A percentile compares a stretch with the other conserved stretches of the same genome.
Conservation (phyloP, 768 basidiomycete species). For the Lactarius hatsudake region DNA sequence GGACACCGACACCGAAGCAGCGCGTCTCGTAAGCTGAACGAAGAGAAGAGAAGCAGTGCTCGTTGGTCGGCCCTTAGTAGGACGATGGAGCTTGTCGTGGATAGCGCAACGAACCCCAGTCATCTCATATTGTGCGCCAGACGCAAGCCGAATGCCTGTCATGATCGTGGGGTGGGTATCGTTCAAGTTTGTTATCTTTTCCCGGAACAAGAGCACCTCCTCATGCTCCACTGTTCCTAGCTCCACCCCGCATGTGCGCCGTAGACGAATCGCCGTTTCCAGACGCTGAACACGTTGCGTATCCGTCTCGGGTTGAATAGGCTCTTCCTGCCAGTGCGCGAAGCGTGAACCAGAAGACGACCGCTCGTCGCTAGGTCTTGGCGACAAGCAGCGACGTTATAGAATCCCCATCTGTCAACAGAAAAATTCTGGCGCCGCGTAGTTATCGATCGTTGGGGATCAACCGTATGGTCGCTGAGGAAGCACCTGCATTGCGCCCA, state of each 20-base stretch:
- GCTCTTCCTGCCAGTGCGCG: background rate
- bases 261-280: background rate
- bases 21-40: background rate
- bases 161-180: background rate
- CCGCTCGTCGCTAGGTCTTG: background rate
- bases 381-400: background rate
- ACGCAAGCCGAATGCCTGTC: background rate
- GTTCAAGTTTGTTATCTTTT: background rate
- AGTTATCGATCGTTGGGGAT: conserved; percentile 2
- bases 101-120: no score
- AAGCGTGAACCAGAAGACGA: background rate
- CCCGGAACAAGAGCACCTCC: background rate
- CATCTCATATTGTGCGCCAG: background rate
- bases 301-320: background rate
- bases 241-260: background rate
- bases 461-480: background rate
- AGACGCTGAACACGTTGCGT: background rate
- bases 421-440: background rate
- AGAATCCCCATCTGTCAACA: background rate
- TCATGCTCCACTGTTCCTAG: background rate
- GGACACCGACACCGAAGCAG: background rate
- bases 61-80: background rate
- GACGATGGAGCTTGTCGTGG: background rate
- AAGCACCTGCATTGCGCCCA: background rate
- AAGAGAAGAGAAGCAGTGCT: background rate